Base-by-base conservation (phyloP, 768 basidiomycete species). In the Leccinum fibrillosum region DNA sequence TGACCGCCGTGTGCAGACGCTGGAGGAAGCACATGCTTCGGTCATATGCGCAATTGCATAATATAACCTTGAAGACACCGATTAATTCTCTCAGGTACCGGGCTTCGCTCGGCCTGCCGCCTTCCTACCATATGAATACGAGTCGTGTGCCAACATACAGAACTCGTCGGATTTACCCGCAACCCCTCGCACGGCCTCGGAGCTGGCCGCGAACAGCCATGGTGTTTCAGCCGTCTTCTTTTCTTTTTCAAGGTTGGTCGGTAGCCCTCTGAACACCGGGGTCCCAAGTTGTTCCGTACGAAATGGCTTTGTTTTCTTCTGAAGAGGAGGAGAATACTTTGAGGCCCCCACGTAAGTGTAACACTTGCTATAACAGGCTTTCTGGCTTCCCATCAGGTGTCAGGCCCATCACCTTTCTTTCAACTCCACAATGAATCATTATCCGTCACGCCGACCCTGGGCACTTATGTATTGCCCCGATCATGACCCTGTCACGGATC, bases 101-200 rank as follows among this genome's bases (percentile, higher is more conserved):
- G 39, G 37, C 17, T 39, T 39, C 37, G 9, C 39, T 42, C 9
- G 17, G 39, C n/a, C 10, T n/a, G n/a, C 17, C 7, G 37, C 7
- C 37, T n/a, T 3, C 37, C 4, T 42, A 19, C 15, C 19, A 19
- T 5, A n/a, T 39, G 15, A 23, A 12, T 23, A 37, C 25, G 13
- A 23, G 25, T 53, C 34, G 42, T n/a, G 44, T 54, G 60, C 49
- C 15, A 52, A 34, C 21, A 59, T 21, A 52, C n/a, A 37, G n/a
- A 12, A 4, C 34, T 51, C 17, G 21, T 51, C 17, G 21, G 42
- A 30, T 11, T n/a, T 17, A 19, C 5, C 47, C 37, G 19, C 37
- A 26, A 32, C 13, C 2, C 55, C 30, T 30, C 32, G 34, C 30
- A 45, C 37, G 17, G 39, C 7, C 2, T 2, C 19, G 26, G 57